phyloP scores from a whole-genome alignment of 2,329 filamentous ascomycete species.

The Neopestalotiopsis clavispora region DNA sequence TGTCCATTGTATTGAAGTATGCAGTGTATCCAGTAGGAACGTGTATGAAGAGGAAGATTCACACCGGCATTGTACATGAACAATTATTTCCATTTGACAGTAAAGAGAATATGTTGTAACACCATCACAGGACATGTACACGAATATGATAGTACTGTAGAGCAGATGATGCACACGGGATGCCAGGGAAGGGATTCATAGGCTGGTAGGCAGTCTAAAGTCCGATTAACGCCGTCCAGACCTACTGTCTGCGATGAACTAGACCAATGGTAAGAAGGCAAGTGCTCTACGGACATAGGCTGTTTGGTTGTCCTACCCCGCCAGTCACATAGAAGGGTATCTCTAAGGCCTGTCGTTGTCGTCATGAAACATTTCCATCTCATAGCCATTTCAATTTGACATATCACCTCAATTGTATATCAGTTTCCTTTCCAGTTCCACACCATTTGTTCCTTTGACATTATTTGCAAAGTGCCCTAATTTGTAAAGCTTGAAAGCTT shows the following conservation, averaged over 20 bases:
- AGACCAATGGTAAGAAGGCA: background rate
- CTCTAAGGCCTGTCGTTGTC: background rate
- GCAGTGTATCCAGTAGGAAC: background rate
- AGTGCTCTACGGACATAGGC: background rate
- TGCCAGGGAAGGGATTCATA: background rate
- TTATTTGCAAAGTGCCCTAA: background rate
- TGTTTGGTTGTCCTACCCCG: background rate
- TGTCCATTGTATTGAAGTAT: background rate
- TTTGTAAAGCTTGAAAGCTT: background rate
- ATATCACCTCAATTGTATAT: background rate
- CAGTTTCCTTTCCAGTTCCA: background rate
- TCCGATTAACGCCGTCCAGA: conserved; percentile 11
- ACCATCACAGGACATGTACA: background rate
- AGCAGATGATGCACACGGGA: background rate
- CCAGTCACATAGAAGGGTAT: conserved; percentile 10
- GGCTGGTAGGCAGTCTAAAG: conserved; percentile 2
- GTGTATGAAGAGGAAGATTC: background rate
- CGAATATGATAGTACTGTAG: background rate
- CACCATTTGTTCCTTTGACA: background rate
- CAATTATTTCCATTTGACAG: background rate
- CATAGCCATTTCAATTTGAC: background rate
- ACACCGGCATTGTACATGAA: background rate
- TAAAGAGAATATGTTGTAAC: background rate
- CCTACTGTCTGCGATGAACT: background rate
- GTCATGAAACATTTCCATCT: conserved; percentile 10